A percentile compares a stretch with the other conserved stretches of the same genome.
Evolutionary conservation across 1,284 basidiomycete species (phyloP).

Genomic region (Irpex sp.): DNA sequence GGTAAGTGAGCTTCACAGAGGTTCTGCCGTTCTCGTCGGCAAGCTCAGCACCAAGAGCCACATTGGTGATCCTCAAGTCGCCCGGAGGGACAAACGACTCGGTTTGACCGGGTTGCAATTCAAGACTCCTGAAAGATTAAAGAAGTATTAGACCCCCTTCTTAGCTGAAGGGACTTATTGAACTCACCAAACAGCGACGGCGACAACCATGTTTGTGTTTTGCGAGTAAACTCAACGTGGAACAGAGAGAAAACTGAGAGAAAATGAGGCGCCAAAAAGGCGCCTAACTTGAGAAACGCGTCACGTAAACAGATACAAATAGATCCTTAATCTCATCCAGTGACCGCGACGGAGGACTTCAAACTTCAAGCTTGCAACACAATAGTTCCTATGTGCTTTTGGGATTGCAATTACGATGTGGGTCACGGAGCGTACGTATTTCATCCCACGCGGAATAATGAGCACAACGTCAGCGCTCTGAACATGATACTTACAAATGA

Average conservation of each 20-base stretch:
- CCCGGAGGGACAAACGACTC: slow-evolving; percentile 57
- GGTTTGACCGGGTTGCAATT: slow-evolving; percentile 58
- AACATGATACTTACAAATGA: too few species aligned
- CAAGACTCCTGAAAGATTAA: slow-evolving; percentile 45
- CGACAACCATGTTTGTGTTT: slow-evolving; percentile 11
- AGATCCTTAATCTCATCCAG: not conserved
- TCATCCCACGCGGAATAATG: too few species aligned
- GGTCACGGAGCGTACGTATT: too few species aligned
- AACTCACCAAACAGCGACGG: slow-evolving; percentile 13
- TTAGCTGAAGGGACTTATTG: not conserved
- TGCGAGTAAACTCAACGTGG: slow-evolving; percentile 1
- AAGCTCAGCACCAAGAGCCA: slow-evolving; percentile 74
- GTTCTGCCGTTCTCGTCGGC: slow-evolving; percentile 62
- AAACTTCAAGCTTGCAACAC: not conserved
- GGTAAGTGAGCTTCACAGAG: slow-evolving; percentile 76
- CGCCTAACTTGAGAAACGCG: slow-evolving; percentile 7
- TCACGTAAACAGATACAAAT: slow-evolving; percentile 2
- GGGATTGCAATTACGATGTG: too few species aligned
- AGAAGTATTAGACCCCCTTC: not conserved
- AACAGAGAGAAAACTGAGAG: not conserved
- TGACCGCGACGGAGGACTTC: not conserved
- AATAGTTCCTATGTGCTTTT: too few species aligned
- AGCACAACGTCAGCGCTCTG: too few species aligned
- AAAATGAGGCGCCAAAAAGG: slow-evolving; percentile 1
- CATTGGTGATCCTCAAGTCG: slow-evolving; percentile 82